Percentiles rank a stretch among this genome's conserved stretches.
phyloP scores from a whole-genome alignment of 2,329 filamentous ascomycete species.

The Venturia oleaginea region DNA sequence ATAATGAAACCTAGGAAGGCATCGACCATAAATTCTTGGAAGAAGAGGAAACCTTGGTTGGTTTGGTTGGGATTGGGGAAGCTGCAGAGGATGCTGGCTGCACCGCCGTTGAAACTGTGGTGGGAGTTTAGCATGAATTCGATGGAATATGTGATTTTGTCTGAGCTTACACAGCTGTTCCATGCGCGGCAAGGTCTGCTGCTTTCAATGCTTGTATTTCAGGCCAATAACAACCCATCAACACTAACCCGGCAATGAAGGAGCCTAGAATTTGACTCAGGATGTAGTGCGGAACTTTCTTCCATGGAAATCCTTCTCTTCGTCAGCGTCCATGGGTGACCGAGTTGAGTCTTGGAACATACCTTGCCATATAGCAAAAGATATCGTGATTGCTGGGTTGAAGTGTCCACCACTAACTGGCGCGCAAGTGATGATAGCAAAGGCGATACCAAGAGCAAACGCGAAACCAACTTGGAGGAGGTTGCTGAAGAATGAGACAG shows the following conservation, averaged over 20 bases:
- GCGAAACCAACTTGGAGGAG: constrained; percentile 48
- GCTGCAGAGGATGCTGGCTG: constrained; percentile 46
- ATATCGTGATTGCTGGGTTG: constrained; percentile 38
- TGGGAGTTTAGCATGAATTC: constrained; percentile 32
- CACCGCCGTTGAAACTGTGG: constrained; percentile 33
- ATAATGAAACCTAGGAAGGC: constrained; percentile 49
- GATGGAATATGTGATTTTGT: constrained; percentile 35
- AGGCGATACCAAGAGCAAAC: constrained; percentile 49
- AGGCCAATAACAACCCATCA: constrained; percentile 34
- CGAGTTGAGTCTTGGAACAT: constrained; percentile 25
- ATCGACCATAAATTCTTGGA: constrained; percentile 52
- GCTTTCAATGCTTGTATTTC: constrained; percentile 5
- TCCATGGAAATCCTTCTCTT: constrained; percentile 33
- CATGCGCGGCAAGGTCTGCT: constrained; percentile 10
- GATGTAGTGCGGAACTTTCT: constrained; percentile 49
- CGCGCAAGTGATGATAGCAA: constrained; percentile 49
- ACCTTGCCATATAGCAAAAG: constrained; percentile 43
- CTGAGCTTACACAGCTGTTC: constrained; percentile 22
- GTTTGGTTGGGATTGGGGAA: constrained; percentile 44
- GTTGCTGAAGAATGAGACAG: constrained; percentile 32
- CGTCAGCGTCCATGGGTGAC: neutral
- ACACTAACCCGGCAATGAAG: constrained; percentile 45
- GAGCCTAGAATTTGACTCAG: constrained; percentile 47
- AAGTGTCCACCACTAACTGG: constrained; percentile 48
- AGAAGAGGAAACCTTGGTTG: constrained; percentile 47